These are phyloP conservation scores for Arachis stenosperma DNA, from an alignment of 306 rosid genomes.

Conservation along the genomic window DNA sequence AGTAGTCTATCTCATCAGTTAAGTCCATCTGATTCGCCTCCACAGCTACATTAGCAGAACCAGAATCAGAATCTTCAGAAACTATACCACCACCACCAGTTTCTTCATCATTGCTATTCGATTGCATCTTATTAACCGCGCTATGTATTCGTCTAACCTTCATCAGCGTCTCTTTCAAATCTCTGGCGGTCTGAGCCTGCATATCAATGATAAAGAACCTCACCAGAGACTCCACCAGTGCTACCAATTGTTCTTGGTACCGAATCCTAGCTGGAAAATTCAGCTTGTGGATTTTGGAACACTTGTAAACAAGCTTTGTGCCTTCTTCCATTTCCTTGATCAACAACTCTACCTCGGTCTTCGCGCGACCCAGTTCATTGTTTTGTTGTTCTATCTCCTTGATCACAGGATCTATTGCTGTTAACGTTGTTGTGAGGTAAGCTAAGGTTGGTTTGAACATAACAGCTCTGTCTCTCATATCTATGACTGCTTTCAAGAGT, in stretches of 20 bases:
- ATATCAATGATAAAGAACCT: not conserved
- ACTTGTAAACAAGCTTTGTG: not conserved
- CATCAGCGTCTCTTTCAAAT: constrained; percentile 12
- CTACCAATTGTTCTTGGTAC: not conserved
- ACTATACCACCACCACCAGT: not conserved
- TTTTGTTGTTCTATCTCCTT: not conserved
- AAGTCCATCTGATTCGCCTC: not conserved
- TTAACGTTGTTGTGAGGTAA: not conserved
- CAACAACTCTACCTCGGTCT: not conserved
- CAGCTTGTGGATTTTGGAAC: not conserved
- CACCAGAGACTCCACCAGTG: not conserved
- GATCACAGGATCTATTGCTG: not conserved
- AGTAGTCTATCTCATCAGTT: not conserved
- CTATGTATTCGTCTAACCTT: not conserved
- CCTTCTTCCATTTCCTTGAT: not conserved
- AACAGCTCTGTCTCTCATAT: not conserved
- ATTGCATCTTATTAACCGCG: not conserved
- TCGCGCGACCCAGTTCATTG: not conserved
- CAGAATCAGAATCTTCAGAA: not conserved
- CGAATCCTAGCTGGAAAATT: not conserved
- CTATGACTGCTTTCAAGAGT: not conserved
- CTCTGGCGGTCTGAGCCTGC: constrained; percentile 18
- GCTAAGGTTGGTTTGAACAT: not conserved
- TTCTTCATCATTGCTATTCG: not conserved
- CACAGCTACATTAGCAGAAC: not conserved